Evolutionary conservation across 305 asterid species (phyloP), one percentile per base, ranked within the genome.

Genomic region (Fraxinus albicans): DNA sequence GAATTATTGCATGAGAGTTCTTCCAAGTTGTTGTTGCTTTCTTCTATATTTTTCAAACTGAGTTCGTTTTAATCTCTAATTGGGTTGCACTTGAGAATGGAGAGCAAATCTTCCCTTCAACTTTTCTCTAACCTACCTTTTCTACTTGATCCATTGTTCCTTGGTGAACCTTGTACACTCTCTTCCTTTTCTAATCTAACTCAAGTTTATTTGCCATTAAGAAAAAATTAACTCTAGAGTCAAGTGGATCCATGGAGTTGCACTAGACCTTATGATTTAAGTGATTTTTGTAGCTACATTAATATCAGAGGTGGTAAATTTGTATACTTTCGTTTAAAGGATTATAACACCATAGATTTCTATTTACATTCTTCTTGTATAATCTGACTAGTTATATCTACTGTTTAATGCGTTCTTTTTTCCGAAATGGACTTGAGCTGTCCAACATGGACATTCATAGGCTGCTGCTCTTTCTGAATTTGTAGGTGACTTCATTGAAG

Each of bases 401-500:
- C 19, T 70, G 50, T 83, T 73, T 25, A 81, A 72, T 78, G 63
- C 42, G 12, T 29, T 53, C 63, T 72, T 8, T 82, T 75, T 81
- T 69, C 40, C 12, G 53, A 76, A 35, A 60, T 50, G 34, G 79
- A 40, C 29, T 72, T 9, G 35, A 58, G 55, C 23, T 38, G 76
- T 70, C 72, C 12, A 44, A 40, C 17, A 38, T 81, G 73, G 9
- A 60, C 44, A 72, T 79, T 82, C 38, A 44, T 77, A 23, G 79
- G 84, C 44, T 82, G 53, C 60, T 85, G 33, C 79, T 13, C 34
- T 80, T 76, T 80, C 69, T 80, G 82, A 80, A 75, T 82, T 83
- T 89, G 80, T 73, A 94, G 98, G 98, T 94, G 80, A 95, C 98
- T 81, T 88, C 98, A 27, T 83, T 93, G 91, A 95, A 95, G 92